Percentiles rank a stretch among this genome's conserved stretches.
phyloP scores from a whole-genome alignment of 805 yeast species.

The Yamadazyma philogaea region DNA sequence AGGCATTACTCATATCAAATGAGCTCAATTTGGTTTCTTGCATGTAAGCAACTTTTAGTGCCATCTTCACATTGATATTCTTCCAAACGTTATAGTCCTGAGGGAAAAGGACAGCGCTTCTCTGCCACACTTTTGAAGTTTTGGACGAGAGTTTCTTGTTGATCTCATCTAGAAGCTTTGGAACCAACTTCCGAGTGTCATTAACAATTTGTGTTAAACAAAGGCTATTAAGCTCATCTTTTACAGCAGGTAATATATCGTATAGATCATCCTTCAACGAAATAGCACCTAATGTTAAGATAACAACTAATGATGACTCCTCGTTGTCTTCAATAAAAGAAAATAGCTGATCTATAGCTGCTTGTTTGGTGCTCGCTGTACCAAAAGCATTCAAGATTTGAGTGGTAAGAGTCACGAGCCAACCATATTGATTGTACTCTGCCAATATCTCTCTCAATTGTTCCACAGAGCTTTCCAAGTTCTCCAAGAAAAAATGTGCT shows the following conservation, averaged over 20 bases:
- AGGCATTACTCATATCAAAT: constrained; percentile 49
- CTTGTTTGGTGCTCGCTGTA: constrained; percentile 73
- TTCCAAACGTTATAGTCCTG: constrained; percentile 67
- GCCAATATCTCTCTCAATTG: constrained; percentile 63
- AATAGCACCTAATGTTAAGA: constrained; percentile 77
- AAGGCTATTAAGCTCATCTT: constrained; percentile 59
- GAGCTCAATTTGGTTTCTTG: constrained; percentile 51
- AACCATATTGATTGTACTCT: constrained; percentile 52
- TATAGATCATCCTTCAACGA: constrained; percentile 59
- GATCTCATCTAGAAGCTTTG: constrained; percentile 55
- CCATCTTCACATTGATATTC: constrained; percentile 52
- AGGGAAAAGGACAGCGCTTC: constrained; percentile 74
- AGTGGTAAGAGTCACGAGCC: constrained; percentile 68
- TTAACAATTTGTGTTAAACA: constrained; percentile 43
- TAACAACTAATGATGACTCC: constrained; percentile 66
- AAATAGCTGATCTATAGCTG: constrained; percentile 81
- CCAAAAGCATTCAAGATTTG: constrained; percentile 77
- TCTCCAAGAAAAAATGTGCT: constrained; percentile 57
- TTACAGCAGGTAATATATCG: constrained; percentile 60
- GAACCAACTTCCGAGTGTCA: constrained; percentile 56
- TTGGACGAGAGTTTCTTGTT: constrained; percentile 34
- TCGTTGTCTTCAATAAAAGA: constrained; percentile 48
- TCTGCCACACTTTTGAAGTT: constrained; percentile 51
- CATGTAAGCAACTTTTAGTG: constrained; percentile 55
- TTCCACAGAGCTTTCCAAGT: constrained; percentile 63